Conservation (phyloP, 2,329 filamentous ascomycete species). For the Aquanectria penicillioides region DNA sequence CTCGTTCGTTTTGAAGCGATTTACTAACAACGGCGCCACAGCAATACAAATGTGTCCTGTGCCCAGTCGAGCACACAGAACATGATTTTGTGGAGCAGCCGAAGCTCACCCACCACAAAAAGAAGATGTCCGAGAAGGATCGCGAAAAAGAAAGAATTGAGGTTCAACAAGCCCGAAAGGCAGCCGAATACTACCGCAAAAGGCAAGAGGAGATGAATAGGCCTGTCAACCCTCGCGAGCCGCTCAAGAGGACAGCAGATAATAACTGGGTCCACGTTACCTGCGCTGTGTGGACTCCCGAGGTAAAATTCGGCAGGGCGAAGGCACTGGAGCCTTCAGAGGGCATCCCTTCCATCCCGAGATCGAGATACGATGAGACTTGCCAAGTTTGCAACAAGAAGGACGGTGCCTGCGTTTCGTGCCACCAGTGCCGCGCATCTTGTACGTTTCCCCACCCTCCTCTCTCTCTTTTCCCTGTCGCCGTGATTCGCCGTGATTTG, state of each 20-base stretch:
- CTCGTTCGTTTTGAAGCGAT: constrained; percentile 30
- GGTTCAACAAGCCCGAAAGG: constrained; percentile 82
- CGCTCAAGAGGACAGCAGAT: constrained; percentile 91
- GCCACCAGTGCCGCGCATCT: constrained; percentile 74
- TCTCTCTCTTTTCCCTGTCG: background rate
- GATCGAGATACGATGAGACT: constrained; percentile 75
- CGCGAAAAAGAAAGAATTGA: constrained; percentile 88
- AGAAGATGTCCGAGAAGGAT: constrained; percentile 90
- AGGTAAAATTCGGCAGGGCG: constrained; percentile 91
- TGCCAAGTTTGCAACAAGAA: constrained; percentile 87
- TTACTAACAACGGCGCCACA: constrained; percentile 49
- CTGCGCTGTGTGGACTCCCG: constrained; percentile 90
- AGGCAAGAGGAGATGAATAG: constrained; percentile 86
- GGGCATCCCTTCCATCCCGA: constrained; percentile 85
- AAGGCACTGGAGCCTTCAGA: constrained; percentile 86
- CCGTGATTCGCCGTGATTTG: background rate
- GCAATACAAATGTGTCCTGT: constrained; percentile 93
- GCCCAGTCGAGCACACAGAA: constrained; percentile 82
- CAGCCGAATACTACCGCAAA: constrained; percentile 83
- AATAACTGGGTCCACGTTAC: constrained; percentile 99
- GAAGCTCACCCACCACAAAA: constrained; percentile 67
- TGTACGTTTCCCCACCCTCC: constrained; percentile 47
- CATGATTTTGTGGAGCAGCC: constrained; percentile 84
- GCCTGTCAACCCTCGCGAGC: constrained; percentile 85
- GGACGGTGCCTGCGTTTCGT: constrained; percentile 82